phyloP scores from a whole-genome alignment of 2,329 filamentous ascomycete genomes.

The Clonostachys rosea region DNA sequence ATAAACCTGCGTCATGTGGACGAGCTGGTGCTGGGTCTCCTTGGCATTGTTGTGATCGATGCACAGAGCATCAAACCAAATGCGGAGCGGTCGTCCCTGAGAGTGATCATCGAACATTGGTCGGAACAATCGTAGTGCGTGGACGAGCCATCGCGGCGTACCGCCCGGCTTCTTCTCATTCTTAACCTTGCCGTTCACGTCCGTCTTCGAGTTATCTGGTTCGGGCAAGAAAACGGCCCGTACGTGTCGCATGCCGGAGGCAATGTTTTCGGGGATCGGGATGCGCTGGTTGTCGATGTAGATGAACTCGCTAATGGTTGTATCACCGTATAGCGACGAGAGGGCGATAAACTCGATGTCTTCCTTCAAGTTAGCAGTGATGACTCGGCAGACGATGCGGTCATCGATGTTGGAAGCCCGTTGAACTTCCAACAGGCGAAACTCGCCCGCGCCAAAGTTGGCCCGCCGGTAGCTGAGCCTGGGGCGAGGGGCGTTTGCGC shows the following conservation, averaged over 20 bases:
- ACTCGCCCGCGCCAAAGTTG: conserved; percentile 11
- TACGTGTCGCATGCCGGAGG: conserved; percentile 13
- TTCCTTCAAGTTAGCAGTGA: conserved; percentile 11
- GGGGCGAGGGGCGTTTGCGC: no score
- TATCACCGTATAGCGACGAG: conserved; percentile 10
- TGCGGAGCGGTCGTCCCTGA: not conserved
- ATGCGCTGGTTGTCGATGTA: conserved; percentile 9
- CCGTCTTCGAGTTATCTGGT: conserved; percentile 8
- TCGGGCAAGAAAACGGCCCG: conserved; percentile 16
- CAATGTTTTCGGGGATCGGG: conserved; percentile 10
- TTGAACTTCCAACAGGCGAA: conserved; percentile 16
- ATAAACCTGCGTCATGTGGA: conserved; percentile 6
- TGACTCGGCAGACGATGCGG: conserved; percentile 14
- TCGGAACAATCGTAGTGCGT: not conserved
- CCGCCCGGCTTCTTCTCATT: conserved; percentile 2
- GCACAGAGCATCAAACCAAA: conserved; percentile 12
- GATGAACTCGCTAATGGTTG: conserved; percentile 11
- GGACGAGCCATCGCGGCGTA: conserved; percentile 7
- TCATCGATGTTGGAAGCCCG: conserved; percentile 10
- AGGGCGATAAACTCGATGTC: conserved; percentile 10
- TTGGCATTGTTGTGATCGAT: conserved; percentile 7
- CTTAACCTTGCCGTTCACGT: conserved; percentile 1
- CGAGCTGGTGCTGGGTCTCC: conserved; percentile 6
- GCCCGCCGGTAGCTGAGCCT: conserved; percentile 7
- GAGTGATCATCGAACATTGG: not conserved